Evolutionary conservation across 1,284 basidiomycete species (phyloP).

Genomic region (Boletus semigastroideus): DNA sequence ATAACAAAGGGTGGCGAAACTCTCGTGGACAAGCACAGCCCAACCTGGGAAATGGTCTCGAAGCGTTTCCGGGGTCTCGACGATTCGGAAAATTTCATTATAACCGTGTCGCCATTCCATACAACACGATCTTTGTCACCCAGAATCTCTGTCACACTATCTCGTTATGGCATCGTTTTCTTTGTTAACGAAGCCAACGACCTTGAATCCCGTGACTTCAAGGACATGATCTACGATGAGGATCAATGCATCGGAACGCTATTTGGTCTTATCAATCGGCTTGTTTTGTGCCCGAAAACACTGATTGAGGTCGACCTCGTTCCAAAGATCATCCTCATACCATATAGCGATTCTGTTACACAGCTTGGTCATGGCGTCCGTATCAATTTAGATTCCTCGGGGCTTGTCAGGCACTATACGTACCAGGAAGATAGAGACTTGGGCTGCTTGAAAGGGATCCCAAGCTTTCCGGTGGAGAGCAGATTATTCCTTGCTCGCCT

Average conservation of each 20-base stretch:
- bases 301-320: not conserved
- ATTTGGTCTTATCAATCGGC: not conserved
- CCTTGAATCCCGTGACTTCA: not conserved
- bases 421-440: slow-evolving; percentile 1
- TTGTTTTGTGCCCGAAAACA: not conserved
- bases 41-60: slow-evolving; percentile 1
- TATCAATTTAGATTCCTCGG: not conserved
- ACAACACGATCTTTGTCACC: not conserved
- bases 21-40: not conserved
- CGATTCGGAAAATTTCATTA: not conserved
- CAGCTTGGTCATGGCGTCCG: not conserved
- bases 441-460: not conserved
- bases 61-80: not conserved
- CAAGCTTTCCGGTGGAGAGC: not conserved
- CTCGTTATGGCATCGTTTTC: not conserved
- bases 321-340: not conserved
- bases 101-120: not conserved
- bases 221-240: not conserved
- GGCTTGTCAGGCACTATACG: not conserved
- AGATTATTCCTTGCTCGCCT: not conserved
- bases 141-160: not conserved
- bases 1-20: not conserved
- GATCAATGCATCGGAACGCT: not conserved
- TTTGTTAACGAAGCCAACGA: not conserved
- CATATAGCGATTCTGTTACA: not conserved